Percentiles rank a stretch among this genome's conserved stretches.
Evolutionary conservation across 1,284 basidiomycete genomes (phyloP).

Genomic region (Psilocybe mexicana): DNA sequence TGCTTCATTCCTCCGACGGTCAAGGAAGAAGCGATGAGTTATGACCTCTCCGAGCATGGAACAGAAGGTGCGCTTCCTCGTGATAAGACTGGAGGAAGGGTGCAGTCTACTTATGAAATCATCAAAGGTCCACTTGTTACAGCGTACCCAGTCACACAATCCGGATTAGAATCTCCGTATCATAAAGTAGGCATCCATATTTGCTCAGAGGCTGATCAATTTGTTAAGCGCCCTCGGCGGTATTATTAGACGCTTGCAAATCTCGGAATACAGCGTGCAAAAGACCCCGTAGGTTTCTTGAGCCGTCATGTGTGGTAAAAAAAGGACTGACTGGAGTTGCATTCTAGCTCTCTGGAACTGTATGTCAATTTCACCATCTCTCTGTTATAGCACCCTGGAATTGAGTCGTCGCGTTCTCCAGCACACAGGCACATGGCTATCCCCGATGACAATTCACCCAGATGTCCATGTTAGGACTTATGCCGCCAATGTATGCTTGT

Average conservation of each 20-base stretch:
- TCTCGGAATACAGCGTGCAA: conserved; percentile 2
- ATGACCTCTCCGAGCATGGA: neutral
- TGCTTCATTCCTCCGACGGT: conserved; percentile 1
- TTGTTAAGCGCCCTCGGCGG: neutral
- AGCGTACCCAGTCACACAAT: neutral
- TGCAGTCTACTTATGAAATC: too few relatives aligned
- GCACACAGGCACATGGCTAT: conserved; percentile 7
- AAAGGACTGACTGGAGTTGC: neutral
- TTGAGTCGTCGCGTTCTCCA: neutral
- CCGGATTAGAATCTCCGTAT: conserved; percentile 8
- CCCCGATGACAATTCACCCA: conserved; percentile 8
- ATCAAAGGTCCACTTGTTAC: conserved; percentile 1
- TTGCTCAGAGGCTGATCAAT: neutral
- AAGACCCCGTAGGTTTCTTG: conserved; percentile 5
- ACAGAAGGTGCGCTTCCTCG: neutral
- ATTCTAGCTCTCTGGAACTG: conserved; percentile 4
- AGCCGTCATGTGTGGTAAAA: neutral
- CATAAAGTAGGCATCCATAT: neutral
- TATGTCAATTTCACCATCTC: neutral
- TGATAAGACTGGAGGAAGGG: too few relatives aligned
- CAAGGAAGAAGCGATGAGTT: neutral
- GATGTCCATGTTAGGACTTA: neutral
- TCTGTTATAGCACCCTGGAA: neutral
- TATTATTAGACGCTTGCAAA: neutral
- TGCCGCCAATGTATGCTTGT: conserved; percentile 10